A percentile compares a stretch with the other conserved stretches of the same genome.
phyloP scores from a whole-genome alignment of 768 basidiomycete species.

The Kwoniella sp. region DNA sequence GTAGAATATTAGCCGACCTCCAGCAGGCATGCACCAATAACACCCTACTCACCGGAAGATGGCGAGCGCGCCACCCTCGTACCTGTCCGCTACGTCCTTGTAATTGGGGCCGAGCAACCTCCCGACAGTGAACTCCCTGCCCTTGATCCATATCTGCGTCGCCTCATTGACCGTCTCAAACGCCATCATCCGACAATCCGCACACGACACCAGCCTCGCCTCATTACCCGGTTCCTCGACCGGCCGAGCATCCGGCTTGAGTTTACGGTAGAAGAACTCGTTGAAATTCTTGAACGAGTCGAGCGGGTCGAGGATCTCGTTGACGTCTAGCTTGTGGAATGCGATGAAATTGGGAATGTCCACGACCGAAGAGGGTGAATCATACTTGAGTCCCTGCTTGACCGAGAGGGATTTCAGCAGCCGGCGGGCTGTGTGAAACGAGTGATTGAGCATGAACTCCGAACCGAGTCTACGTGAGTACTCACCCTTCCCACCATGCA shows the following conservation, averaged over 20 bases:
- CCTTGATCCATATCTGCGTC: conserved; percentile 92
- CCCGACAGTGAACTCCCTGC: conserved; percentile 79
- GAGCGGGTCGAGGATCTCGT: conserved; percentile 78
- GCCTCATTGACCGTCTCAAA: conserved; percentile 83
- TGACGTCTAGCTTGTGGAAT: conserved; percentile 77
- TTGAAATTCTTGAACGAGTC: conserved; percentile 89
- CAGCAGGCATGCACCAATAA: not conserved
- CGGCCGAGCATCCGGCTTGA: conserved; percentile 76
- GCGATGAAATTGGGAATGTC: conserved; percentile 85
- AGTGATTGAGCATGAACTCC: not conserved
- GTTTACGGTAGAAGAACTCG: conserved; percentile 79
- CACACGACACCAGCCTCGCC: conserved; percentile 74
- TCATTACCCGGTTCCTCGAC: conserved; percentile 69
- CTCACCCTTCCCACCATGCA: conserved; percentile 82
- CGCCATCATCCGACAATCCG: conserved; percentile 93
- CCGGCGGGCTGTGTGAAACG: conserved; percentile 58
- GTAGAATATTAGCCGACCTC: not conserved
- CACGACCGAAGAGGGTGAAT: conserved; percentile 72
- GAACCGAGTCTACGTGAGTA: conserved; percentile 5
- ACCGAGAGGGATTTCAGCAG: conserved; percentile 83
- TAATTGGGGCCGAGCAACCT: conserved; percentile 76
- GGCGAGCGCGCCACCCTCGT: conserved; percentile 72
- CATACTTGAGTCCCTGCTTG: conserved; percentile 92
- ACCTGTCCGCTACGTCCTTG: conserved; percentile 64
- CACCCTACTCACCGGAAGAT: conserved; percentile 63